Evolutionary conservation across 495 filamentous ascomycete species (phyloP).

Genomic region (Astrocystis sublimbata): DNA sequence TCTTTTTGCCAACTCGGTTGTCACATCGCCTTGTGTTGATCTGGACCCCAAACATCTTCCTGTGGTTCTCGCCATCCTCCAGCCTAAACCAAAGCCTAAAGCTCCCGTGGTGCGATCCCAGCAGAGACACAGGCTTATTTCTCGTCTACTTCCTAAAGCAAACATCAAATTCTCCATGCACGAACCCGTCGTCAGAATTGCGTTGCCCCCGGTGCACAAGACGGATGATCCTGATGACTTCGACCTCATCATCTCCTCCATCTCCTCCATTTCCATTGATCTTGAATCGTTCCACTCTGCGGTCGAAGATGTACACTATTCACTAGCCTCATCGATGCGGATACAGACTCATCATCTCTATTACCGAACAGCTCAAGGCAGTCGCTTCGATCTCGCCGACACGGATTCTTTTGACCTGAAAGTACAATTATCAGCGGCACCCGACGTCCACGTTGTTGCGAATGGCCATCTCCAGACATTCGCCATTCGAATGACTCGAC

Average conservation of each 20-base stretch:
- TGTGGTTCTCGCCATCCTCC: conserved; percentile 73
- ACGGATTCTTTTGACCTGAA: conserved; percentile 87
- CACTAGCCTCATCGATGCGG: conserved; percentile 75
- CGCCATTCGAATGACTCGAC: conserved; percentile 83
- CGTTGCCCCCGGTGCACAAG: conserved; percentile 66
- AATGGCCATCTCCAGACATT: conserved; percentile 82
- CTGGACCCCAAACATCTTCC: conserved; percentile 93
- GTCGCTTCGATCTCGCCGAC: conserved; percentile 79
- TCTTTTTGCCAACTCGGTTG: conserved; percentile 90
- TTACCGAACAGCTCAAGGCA: conserved; percentile 83
- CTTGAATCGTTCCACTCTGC: conserved; percentile 91
- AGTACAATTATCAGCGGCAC: conserved; percentile 77
- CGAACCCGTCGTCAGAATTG: conserved; percentile 88
- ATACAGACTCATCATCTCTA: conserved; percentile 89
- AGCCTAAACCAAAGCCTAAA: conserved; percentile 56
- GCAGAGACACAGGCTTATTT: conserved; percentile 69
- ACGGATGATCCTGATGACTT: conserved; percentile 75
- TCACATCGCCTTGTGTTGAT: conserved; percentile 94
- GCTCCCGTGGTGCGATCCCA: conserved; percentile 46
- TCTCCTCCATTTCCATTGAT: conserved; percentile 89
- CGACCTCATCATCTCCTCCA: conserved; percentile 89
- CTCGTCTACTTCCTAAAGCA: conserved; percentile 90
- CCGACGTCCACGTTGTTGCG: conserved; percentile 79
- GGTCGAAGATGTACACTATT: conserved; percentile 82
- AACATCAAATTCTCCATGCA: conserved; percentile 94